These are phyloP conservation scores for Pythium apleroticum DNA, from an alignment of 352 stramenopile genomes.

Conservation along the genomic window DNA sequence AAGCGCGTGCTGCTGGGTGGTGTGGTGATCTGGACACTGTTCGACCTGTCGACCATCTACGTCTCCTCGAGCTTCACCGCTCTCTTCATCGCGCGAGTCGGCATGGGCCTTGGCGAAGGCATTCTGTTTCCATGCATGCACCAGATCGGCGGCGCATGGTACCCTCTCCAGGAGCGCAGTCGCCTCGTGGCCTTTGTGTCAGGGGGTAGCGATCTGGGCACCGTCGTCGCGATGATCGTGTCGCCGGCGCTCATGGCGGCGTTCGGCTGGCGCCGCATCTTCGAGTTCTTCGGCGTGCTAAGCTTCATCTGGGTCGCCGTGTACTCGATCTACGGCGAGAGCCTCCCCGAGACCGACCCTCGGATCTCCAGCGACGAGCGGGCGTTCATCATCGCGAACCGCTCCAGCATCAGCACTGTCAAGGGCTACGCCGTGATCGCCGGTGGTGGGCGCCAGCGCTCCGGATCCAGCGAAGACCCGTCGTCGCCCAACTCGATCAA, in stretches of 20 bases:
- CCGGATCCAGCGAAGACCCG: neutral
- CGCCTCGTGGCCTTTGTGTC: slow-evolving; percentile 76
- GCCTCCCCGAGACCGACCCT: slow-evolving; percentile 62
- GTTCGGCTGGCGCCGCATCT: slow-evolving; percentile 73
- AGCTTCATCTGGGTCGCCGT: slow-evolving; percentile 76
- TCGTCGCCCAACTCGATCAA: slow-evolving; percentile 47
- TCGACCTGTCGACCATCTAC: slow-evolving; percentile 76
- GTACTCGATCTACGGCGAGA: slow-evolving; percentile 60
- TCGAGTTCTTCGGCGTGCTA: slow-evolving; percentile 69
- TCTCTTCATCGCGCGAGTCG: slow-evolving; percentile 74
- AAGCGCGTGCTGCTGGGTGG: slow-evolving; percentile 74
- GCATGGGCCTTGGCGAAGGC: slow-evolving; percentile 84
- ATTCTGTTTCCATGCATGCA: slow-evolving; percentile 90
- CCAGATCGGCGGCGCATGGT: slow-evolving; percentile 82
- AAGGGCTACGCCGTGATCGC: slow-evolving; percentile 24
- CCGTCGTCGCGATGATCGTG: slow-evolving; percentile 74
- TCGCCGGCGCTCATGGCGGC: slow-evolving; percentile 67
- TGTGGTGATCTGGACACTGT: slow-evolving; percentile 83
- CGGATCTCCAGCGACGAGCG: slow-evolving; percentile 58
- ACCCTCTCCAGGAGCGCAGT: slow-evolving; percentile 78
- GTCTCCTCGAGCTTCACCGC: slow-evolving; percentile 57
- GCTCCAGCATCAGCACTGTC: slow-evolving; percentile 28
- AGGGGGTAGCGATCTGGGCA: slow-evolving; percentile 80
- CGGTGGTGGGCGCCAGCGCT: neutral
- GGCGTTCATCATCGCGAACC: slow-evolving; percentile 67